Conservation (phyloP, 306 rosid genomes). For the Vicia faba region DNA sequence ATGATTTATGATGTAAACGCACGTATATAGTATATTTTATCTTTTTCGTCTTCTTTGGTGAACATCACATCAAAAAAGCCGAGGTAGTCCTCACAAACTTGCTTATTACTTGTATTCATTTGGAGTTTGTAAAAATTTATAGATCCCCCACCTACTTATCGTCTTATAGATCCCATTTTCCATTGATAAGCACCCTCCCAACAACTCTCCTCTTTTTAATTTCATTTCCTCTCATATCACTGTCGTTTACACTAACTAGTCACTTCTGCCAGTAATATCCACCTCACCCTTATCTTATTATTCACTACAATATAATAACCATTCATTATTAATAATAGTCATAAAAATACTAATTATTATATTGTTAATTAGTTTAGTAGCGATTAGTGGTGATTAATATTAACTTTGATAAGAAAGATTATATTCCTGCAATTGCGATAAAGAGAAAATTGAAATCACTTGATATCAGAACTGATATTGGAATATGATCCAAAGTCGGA, state of each 20-base stretch:
- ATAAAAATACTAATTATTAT: too few relatives aligned
- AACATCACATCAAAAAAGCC: slow-evolving; percentile 7
- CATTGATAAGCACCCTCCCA: slow-evolving; percentile 36
- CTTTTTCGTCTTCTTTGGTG: background rate
- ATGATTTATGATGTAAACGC: too few relatives aligned
- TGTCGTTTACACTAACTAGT: background rate
- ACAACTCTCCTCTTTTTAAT: slow-evolving; percentile 1
- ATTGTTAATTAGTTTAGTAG: too few relatives aligned
- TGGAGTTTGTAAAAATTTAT: slow-evolving; percentile 28
- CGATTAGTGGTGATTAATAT: too few relatives aligned
- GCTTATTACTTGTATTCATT: background rate
- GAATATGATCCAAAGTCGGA: too few relatives aligned
- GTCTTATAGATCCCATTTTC: slow-evolving; percentile 42
- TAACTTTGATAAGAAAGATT: too few relatives aligned
- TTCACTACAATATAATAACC: background rate
- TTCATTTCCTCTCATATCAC: background rate
- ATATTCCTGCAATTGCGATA: too few relatives aligned
- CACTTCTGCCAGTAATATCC: background rate
- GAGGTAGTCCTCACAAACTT: background rate
- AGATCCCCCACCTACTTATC: slow-evolving; percentile 48
- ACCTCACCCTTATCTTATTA: slow-evolving; percentile 15
- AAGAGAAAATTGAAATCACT: too few relatives aligned
- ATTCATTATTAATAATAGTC: background rate
- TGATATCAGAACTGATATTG: too few relatives aligned
- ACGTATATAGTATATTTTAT: background rate